Conservation (phyloP, 768 basidiomycete species). For the Thelephora ganbajun region DNA sequence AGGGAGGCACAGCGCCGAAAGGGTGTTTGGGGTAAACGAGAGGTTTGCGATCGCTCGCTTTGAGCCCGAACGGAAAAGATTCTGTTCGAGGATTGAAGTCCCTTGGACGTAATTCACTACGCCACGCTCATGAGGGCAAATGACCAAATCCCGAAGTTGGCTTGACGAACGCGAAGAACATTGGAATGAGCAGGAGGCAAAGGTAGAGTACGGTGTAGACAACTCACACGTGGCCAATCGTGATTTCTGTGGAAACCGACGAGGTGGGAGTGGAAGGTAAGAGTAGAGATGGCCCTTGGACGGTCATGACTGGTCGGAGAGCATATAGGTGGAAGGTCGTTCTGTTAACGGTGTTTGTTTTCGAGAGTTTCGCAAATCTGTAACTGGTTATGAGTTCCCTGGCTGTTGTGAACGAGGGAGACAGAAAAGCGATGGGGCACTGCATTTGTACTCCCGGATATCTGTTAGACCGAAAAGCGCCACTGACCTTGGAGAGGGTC, state of each 20-base stretch:
- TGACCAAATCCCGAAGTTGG: conserved; percentile 66
- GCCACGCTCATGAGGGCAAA: conserved; percentile 56
- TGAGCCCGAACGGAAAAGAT: conserved; percentile 26
- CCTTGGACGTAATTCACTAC: conserved; percentile 48
- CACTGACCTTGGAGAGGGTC: too few species aligned
- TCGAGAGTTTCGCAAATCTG: too few species aligned
- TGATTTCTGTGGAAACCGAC: conserved; percentile 19
- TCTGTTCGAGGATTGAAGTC: conserved; percentile 44
- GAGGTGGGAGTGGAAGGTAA: conserved; percentile 11
- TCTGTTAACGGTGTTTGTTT: too few species aligned
- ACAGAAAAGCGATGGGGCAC: too few species aligned
- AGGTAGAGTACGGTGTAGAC: neutral
- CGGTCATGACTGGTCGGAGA: neutral
- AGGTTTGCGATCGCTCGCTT: conserved; percentile 35
- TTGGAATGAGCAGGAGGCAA: neutral
- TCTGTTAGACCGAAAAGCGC: too few species aligned
- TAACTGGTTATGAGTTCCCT: too few species aligned
- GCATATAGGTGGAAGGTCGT: too few species aligned
- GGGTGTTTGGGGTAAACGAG: conserved; percentile 47
- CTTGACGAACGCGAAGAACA: conserved; percentile 20
- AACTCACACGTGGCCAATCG: conserved; percentile 48
- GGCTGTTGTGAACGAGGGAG: too few species aligned
- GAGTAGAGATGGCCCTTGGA: conserved; percentile 9
- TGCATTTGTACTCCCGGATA: too few species aligned
- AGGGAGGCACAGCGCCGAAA: conserved; percentile 40